These are phyloP conservation scores for Aspergillus incahuasiensis DNA, from an alignment of 495 filamentous ascomycete species.

Conservation along the genomic window DNA sequence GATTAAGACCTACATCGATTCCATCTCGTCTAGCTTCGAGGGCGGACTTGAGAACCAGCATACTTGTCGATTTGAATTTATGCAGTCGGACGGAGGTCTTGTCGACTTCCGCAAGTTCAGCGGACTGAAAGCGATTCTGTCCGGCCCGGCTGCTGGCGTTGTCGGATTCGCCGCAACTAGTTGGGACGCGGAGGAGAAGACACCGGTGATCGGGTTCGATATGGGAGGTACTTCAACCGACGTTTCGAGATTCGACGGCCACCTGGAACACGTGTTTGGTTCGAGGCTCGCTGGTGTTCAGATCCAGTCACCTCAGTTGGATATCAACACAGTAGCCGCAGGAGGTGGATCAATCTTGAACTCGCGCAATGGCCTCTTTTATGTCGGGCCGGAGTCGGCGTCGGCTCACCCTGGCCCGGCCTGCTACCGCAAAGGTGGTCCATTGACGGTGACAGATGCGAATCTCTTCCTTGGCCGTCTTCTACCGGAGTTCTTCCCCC, in stretches of 20 bases:
- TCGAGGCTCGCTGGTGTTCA: conserved; percentile 94
- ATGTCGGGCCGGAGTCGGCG: conserved; percentile 93
- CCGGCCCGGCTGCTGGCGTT: conserved; percentile 62
- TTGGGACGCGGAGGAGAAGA: conserved; percentile 80
- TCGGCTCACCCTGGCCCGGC: conserved; percentile 90
- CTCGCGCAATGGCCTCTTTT: conserved; percentile 89
- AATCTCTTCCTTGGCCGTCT: conserved; percentile 86
- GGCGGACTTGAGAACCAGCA: conserved; percentile 48
- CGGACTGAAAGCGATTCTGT: conserved; percentile 55
- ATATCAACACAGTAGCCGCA: conserved; percentile 97
- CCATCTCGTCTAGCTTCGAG: conserved; percentile 66
- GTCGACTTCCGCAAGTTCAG: conserved; percentile 54
- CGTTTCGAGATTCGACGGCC: conserved; percentile 86
- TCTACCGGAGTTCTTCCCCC: conserved; percentile 91
- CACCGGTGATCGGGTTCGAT: conserved; percentile 92
- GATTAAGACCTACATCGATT: conserved; percentile 87
- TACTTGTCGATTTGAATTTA: conserved; percentile 47
- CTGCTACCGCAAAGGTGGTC: conserved; percentile 92
- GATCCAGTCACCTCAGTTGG: conserved; percentile 90
- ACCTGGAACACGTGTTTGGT: conserved; percentile 96
- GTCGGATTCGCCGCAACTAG: conserved; percentile 94
- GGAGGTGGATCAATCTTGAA: conserved; percentile 88
- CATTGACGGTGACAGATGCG: conserved; percentile 89
- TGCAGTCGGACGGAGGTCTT: conserved; percentile 54
- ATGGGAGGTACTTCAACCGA: conserved; percentile 97